Evolutionary conservation across 768 basidiomycete genomes (phyloP), one percentile per base, ranked within the genome.

Genomic region (Lentinus brumalis): DNA sequence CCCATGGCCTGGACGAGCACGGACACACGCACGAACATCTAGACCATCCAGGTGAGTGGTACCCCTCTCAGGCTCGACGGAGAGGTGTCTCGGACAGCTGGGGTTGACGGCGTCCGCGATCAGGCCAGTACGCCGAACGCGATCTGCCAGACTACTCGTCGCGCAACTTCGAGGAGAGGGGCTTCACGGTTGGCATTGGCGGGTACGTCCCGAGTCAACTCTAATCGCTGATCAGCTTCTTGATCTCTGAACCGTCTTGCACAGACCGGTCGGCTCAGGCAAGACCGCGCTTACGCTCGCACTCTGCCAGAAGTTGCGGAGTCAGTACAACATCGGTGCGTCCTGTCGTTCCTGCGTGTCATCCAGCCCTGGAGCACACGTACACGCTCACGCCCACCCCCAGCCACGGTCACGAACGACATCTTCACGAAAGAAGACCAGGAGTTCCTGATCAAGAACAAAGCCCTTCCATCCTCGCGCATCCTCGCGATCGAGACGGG

Each of bases 381-480:
- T 56, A 63, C 26, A 67, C 50, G 53, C 50, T 57, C 62, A 54
- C 45, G 62, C 11, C 57, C 53, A 10, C 35, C 45, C 46, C 4
- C 67, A 94, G 96, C 93, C 38, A 94, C 94, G 2, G 94, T 96
- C 14, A 99, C 96, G n/a, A 99, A 99, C 75, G 96, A 99, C 75
- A 99, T 99, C 72, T 99, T 99, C 76, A 99, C 96, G 39, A 83
- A 91, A 21, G 96, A 98, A 73, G 96, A 98, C 70, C 95, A 97
- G 73, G 96, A 98, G 69, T 99, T 99, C 75, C 78, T 99, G 40
- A 96, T 99, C 70, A 88, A 85, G 69, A 93, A 98, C 76, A 84
- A 89, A 59, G 96, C 96, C 0, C 84, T 99, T 6, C 89, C 92
- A 0, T 74, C 86, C 4, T 82, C 83, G 29, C 92, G 94, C 35